Percentiles rank a stretch among this genome's conserved stretches.
These are phyloP conservation scores for Penicillium coffeae DNA, from an alignment of 495 filamentous ascomycete species.

Conservation along the genomic window DNA sequence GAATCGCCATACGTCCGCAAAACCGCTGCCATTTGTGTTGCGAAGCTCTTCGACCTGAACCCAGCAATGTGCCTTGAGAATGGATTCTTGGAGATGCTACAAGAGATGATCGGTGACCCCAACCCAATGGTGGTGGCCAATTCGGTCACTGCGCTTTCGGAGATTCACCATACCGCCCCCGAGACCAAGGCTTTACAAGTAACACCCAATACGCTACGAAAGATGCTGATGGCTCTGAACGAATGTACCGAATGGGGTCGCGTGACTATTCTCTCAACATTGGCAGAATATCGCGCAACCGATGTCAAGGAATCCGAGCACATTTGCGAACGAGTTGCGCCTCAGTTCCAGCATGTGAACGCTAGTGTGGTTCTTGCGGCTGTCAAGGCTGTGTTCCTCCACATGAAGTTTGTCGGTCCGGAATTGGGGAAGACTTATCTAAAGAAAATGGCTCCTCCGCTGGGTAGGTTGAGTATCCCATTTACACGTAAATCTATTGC, in stretches of 20 bases:
- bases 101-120: conserved; percentile 94
- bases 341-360: conserved; percentile 98
- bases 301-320: conserved; percentile 97
- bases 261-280: conserved; percentile 84
- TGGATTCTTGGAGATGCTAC: conserved; percentile 90
- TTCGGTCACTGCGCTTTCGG: conserved; percentile 85
- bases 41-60: conserved; percentile 95
- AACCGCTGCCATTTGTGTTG: conserved; percentile 95
- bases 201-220: conserved; percentile 77
- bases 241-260: conserved; percentile 99
- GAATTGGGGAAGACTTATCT: conserved; percentile 79
- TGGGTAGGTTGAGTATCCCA: conserved; percentile 55
- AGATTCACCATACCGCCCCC: conserved; percentile 86
- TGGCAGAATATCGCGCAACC: conserved; percentile 79
- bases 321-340: conserved; percentile 92
- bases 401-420: conserved; percentile 80
- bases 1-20: conserved; percentile 98
- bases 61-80: conserved; percentile 91
- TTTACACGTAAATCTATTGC: conserved; percentile 9
- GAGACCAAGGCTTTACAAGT: conserved; percentile 85
- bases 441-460: conserved; percentile 96
- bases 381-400: conserved; percentile 95
- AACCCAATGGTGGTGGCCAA: conserved; percentile 99
- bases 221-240: conserved; percentile 92
- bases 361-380: conserved; percentile 93